Evolutionary conservation across 495 filamentous ascomycete genomes (phyloP), one percentile per base, ranked within the genome.

Genomic region (Penicillium pulvis): DNA sequence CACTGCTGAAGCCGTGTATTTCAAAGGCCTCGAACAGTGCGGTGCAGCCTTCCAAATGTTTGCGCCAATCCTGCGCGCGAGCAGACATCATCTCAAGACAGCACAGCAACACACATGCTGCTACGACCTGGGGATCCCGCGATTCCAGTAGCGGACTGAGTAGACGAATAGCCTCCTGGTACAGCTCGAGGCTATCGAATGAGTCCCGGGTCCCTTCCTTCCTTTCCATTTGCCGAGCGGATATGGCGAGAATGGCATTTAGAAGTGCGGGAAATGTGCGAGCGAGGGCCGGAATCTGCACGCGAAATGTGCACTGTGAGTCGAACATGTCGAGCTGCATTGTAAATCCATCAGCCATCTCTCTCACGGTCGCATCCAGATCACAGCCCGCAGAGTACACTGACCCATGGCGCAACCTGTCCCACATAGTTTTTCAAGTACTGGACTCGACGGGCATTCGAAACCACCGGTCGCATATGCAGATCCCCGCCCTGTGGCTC

Each of bases 251-350:
- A 17, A 79, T 68, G 5, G 74, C 75, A 57, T 74, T 75, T 10
- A 69, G 61, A 0, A 79, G 67, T 4, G 77, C 69, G 1, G 75
- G 74, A 43, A 71, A 79, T 2, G 60, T 67, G 3, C 66, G 68
- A 20, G 75, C 74, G 11, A 79, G 61, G 3, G 68, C 67, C 6
- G 75, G 75, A 28, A 78, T 62, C 44, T 80, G 73, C 1, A 76
- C 62, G 16, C 71, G 71, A 59, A 80, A 80, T 8, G 69, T 71
- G 42, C 69, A 72, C 42, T 71, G 65, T 20, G 70, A 72, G 53
- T 82, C 79, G 53, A 82, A 81, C 76, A 78, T 82, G 56, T 82
- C 79, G 4, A 82, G 77, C 77, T 76, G 47, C 23, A 31, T 54
- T 36, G 23, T n/a, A 26, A 54, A 43, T 14, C 26, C 14, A 39